Conservation (phyloP, 768 basidiomycete genomes). For the Auricularia heimuer region DNA sequence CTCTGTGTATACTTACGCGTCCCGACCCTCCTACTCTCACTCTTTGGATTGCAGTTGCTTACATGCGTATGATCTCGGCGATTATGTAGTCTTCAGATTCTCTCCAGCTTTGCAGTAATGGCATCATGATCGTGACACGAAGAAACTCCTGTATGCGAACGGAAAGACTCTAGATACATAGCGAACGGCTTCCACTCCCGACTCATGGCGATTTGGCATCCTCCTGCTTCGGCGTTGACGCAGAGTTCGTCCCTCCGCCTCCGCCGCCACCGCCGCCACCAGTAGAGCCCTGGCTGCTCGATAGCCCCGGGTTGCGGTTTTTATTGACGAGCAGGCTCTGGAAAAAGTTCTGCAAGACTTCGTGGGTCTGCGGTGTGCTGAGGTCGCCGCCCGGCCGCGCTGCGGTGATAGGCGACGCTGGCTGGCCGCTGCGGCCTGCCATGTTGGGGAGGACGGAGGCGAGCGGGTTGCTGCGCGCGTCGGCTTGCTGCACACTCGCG, state of each 20-base stretch:
- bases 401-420: neutral
- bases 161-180: too few relatives aligned
- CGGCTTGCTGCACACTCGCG: neutral
- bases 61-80: too few relatives aligned
- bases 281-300: neutral
- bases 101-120: too few relatives aligned
- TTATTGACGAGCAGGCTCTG: constrained; percentile 66
- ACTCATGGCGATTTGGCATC: neutral
- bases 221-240: neutral
- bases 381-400: neutral
- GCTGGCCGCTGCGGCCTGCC: neutral
- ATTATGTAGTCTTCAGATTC: too few relatives aligned
- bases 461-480: neutral
- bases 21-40: too few relatives aligned
- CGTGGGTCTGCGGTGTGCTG: constrained; percentile 45
- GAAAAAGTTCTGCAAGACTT: constrained; percentile 83
- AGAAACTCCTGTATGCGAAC: too few relatives aligned
- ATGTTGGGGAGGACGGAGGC: neutral
- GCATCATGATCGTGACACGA: too few relatives aligned
- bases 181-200: too few relatives aligned
- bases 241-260: too few relatives aligned
- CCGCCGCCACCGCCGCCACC: too few relatives aligned
- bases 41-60: too few relatives aligned
- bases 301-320: constrained; percentile 30
- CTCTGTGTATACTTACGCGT: too few relatives aligned